Evolutionary conservation across 2,329 filamentous ascomycete species (phyloP), one percentile per base, ranked within the genome.

Genomic region (Fusarium sp.): DNA sequence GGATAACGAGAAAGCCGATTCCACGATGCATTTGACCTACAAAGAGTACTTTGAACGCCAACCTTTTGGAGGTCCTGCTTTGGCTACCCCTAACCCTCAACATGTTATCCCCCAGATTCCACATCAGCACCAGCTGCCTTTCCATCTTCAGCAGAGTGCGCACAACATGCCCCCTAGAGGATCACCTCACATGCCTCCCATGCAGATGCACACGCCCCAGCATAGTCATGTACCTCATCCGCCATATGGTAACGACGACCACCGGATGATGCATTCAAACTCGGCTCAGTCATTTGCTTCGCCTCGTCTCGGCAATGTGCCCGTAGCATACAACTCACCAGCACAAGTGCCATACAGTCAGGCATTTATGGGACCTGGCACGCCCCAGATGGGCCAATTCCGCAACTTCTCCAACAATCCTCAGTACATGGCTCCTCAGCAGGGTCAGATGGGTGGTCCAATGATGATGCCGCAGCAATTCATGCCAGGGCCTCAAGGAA

Each of bases 401-500:
- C 85, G 92, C 53, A 91, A 86, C 66, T 89, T 89, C 65, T 91
- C 89, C 34, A 89, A 89, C 68, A 90, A 83, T 39, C 74, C 75
- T 24, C 90, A 92, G 69, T 94, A 91, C 70, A 86, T 91, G 72
- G 86, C 85, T 32, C 87, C 87, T 48, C 91, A 91, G 69, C 84
- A 85, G 39, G 85, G 85, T 19, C 86, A 85, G 50, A 93, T 95
- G 88, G 87, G 85, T 10, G 85, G 82, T 5, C 88, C 88, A 0
- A 92, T 97, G 86, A 96, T 97, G 90, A 89, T 93, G 68, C 91
- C 91, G 64, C 72, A 88, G 76, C 78, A 90, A 80, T 96, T 90
- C 71, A 90, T 95, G 78, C 81, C 83, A 29, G 85, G 88, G 35
- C 89, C 88, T n/a, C 88, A 90, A 68, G 85, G 84, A 6, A 89